Conservation (phyloP, 2,329 filamentous ascomycete species). For the Aureobasidium lini region DNA sequence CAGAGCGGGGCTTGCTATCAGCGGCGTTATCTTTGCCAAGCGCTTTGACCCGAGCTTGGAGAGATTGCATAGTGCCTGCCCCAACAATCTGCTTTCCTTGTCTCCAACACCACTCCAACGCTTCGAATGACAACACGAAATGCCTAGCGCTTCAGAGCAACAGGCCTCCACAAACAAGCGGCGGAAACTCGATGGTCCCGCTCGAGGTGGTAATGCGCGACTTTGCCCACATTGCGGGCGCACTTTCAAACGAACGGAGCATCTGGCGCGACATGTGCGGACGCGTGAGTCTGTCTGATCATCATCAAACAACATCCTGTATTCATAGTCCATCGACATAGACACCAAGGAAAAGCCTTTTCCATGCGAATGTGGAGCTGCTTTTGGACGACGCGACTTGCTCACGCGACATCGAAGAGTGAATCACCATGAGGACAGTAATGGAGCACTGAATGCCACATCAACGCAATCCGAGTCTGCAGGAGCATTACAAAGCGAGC, state of each 20-base stretch:
- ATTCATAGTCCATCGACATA: background rate
- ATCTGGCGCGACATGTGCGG: background rate
- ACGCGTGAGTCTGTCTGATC: background rate
- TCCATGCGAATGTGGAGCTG: background rate
- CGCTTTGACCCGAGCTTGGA: too few relatives aligned
- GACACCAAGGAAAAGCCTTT: slow-evolving; percentile 6
- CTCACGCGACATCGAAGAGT: slow-evolving; percentile 1
- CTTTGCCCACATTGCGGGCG: background rate
- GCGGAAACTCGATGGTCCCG: background rate
- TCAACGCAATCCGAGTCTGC: background rate
- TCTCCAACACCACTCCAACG: background rate
- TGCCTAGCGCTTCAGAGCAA: background rate
- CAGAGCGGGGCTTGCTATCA: too few relatives aligned
- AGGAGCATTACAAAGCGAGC: background rate
- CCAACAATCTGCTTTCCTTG: background rate
- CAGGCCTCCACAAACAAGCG: background rate
- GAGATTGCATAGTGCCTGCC: background rate
- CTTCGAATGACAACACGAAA: background rate
- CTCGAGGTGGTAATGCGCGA: background rate
- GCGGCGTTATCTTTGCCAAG: too few relatives aligned
- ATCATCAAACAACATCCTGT: background rate
- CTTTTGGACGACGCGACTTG: background rate
- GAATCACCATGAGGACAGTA: background rate
- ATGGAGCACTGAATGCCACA: background rate
- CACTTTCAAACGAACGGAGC: background rate